Percentiles rank a stretch among this genome's conserved stretches.
Evolutionary conservation across 2,329 filamentous ascomycete genomes (phyloP).

Genomic region (Falciphora oryzae): DNA sequence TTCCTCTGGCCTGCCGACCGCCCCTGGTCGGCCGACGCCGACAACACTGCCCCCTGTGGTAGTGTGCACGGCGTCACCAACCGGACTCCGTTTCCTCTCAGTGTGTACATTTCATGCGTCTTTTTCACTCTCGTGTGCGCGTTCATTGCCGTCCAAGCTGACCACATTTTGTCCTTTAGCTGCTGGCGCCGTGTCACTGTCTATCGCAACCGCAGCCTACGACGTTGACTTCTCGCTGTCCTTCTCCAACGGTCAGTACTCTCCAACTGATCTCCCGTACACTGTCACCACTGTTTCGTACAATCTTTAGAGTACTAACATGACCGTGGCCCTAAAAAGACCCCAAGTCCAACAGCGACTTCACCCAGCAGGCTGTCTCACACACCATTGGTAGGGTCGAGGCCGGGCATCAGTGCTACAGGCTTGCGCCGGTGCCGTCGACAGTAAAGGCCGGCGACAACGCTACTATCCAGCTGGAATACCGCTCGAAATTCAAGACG

Average conservation of each 20-base stretch:
- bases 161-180: conserved; percentile 5
- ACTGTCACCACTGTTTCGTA: neutral
- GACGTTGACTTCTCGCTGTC: conserved; percentile 17
- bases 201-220: conserved; percentile 18
- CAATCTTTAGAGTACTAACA: neutral
- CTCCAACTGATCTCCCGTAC: neutral
- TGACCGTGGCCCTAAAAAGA: conserved; percentile 13
- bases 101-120: conserved; percentile 24
- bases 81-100: conserved; percentile 44
- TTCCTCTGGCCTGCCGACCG: conserved; percentile 50
- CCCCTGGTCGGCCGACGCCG: conserved; percentile 40
- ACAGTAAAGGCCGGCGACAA: conserved; percentile 24
- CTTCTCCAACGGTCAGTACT: conserved; percentile 33
- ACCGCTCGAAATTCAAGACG: conserved; percentile 24
- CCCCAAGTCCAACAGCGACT: conserved; percentile 27
- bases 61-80: conserved; percentile 37
- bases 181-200: conserved; percentile 15
- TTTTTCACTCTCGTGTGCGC: neutral
- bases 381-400: conserved; percentile 24
- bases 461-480: conserved; percentile 32
- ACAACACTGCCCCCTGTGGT: conserved; percentile 48
- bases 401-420: conserved; percentile 33
- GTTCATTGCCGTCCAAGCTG: neutral
- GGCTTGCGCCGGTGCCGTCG: conserved; percentile 21
- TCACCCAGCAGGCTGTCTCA: conserved; percentile 25